Evolutionary conservation across 441 rosid genomes (phyloP), one percentile per base, ranked within the genome.

Genomic region (Adansonia gregorii): DNA sequence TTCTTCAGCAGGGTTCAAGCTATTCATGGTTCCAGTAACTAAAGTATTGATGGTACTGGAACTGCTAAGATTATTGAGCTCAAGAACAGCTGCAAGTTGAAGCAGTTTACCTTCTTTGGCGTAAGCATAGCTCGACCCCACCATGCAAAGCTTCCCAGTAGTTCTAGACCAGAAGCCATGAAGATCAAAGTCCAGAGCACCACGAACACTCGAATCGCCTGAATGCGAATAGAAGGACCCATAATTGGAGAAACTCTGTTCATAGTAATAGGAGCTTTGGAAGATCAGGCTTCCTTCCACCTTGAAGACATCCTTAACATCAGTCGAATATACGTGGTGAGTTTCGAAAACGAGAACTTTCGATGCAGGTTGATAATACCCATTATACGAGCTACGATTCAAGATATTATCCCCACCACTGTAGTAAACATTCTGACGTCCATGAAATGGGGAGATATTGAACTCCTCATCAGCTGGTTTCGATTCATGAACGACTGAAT

Each of bases 131-230:
- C 83, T 75, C 15, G 64, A 20, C 39, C 82, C 83, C 20, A 84
- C 79, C 87, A 80, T 80, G 61, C 91, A 88, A 76, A 88, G 84
- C 43, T 73, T 60, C 66, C 82, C 85, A 0, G 87, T 78, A 52
- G 79, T 54, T 59, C 74, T 72, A 2, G 86, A 88, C 88, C 88
- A 84, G 73, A 81, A 83, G 52, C 91, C 91, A 27, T 27, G 60
- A 8, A 70, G 31, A 22, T 48, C 41, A 11, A 68, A 48, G 22
- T 70, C 73, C 73, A 70, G 45, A 70, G 22, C 41, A 24, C 60
- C 73, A 1, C 73, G 59, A 22, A 4, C 12, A 15, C 59, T 70
- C 17, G 45, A 49, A 70, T 70, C 58, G 3, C 59, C 24, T 7
- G 73, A 69, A 67, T 67, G 19, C n/a, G 59, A 49, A 49, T 14